Evolutionary conservation across 2,329 filamentous ascomycete species (phyloP).

Genomic region (Waltergamsia citrina): DNA sequence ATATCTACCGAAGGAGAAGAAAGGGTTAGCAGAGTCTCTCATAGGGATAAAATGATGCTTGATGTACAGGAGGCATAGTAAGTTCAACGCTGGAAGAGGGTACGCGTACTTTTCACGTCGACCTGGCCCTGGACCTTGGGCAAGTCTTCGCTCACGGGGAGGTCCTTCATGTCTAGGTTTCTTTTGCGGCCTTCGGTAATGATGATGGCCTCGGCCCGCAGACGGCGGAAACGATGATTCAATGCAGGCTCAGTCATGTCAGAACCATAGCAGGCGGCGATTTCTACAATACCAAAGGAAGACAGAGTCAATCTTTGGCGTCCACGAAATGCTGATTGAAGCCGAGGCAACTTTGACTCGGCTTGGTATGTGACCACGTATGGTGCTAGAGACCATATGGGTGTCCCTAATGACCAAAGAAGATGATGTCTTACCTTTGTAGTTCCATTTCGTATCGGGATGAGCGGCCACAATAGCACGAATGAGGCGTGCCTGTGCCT

Average conservation of each 20-base stretch:
- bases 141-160: constrained; percentile 23
- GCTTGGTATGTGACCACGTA: too few relatives aligned
- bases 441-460: constrained; percentile 45
- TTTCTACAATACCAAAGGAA: constrained; percentile 24
- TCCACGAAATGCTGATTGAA: too few relatives aligned
- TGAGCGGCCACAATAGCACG: constrained; percentile 52
- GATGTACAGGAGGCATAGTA: too few relatives aligned
- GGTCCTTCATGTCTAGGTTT: constrained; percentile 31
- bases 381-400: too few relatives aligned
- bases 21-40: constrained; percentile 1
- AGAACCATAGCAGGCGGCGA: constrained; percentile 36
- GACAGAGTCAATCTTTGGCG: background rate
- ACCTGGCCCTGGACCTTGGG: constrained; percentile 26
- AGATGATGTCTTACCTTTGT: constrained; percentile 40
- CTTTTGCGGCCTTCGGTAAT: constrained; percentile 22
- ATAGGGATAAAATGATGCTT: too few relatives aligned
- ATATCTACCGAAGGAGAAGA: constrained; percentile 34
- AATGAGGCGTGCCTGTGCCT: constrained; percentile 49
- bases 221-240: constrained; percentile 41
- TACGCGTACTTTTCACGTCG: constrained; percentile 32
- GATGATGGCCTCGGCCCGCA: constrained; percentile 30
- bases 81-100: too few relatives aligned
- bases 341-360: too few relatives aligned
- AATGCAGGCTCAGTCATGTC: constrained; percentile 36
- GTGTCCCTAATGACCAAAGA: too few relatives aligned